Evolutionary conservation across 768 basidiomycete species (phyloP).

Genomic region (Rhodotorula sphaerocarpa): DNA sequence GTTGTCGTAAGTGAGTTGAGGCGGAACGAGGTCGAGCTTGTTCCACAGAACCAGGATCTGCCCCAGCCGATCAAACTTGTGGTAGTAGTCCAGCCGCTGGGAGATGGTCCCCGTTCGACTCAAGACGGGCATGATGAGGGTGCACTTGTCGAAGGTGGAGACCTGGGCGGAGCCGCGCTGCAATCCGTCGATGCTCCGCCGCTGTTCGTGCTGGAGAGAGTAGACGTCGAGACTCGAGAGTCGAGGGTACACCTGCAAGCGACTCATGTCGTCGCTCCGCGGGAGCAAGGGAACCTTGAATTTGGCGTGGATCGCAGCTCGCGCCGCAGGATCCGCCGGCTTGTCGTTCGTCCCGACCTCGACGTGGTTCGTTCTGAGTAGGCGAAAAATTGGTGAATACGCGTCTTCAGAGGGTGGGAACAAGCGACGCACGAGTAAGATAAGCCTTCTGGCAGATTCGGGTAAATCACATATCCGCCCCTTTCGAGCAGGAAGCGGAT

Average conservation of each 20-base stretch:
- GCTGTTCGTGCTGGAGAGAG: not conserved
- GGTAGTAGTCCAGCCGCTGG: slow-evolving; percentile 3
- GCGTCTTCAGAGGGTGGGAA: no score
- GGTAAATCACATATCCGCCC: slow-evolving; percentile 8
- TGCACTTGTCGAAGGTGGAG: slow-evolving; percentile 8
- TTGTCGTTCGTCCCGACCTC: not conserved
- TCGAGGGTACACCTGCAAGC: not conserved
- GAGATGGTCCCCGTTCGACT: slow-evolving; percentile 1
- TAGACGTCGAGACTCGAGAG: not conserved
- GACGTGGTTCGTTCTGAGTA: not conserved
- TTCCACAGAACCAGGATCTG: slow-evolving; percentile 10
- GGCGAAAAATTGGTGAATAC: no score
- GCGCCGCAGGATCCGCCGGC: not conserved
- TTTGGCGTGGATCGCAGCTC: not conserved
- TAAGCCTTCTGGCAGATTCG: slow-evolving; percentile 2
- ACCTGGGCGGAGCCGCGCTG: not conserved
- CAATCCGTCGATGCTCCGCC: not conserved
- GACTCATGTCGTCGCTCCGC: not conserved
- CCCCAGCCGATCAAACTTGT: not conserved
- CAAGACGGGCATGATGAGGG: slow-evolving; percentile 1
- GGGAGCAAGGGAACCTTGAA: not conserved
- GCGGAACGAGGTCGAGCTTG: not conserved
- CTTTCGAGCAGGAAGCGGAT: slow-evolving; percentile 5
- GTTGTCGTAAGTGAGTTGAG: not conserved
- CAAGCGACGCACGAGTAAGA: not conserved